Evolutionary conservation across 169 alveolate species (phyloP).

Genomic region (Eimeria necatrix): DNA sequence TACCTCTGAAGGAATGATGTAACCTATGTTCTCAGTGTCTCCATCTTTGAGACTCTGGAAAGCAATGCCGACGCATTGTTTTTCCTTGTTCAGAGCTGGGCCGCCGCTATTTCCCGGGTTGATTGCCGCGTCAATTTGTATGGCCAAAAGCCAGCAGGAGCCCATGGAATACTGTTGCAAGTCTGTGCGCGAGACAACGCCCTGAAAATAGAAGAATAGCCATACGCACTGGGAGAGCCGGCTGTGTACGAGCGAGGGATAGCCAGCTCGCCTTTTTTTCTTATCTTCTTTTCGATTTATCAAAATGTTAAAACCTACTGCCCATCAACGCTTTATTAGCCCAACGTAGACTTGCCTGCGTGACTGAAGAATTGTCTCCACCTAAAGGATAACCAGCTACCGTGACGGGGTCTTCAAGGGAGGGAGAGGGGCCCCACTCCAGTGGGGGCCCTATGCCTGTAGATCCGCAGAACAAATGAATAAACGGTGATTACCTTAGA

Average conservation of each 20-base stretch:
- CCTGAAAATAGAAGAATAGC: background rate
- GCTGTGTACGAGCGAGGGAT: too few relatives aligned
- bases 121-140: conserved; percentile 86
- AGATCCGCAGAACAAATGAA: background rate
- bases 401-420: conserved; percentile 82
- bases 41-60: conserved; percentile 84
- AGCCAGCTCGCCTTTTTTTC: too few relatives aligned
- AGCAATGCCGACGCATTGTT: conserved; percentile 86
- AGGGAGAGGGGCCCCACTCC: conserved; percentile 80
- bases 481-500: background rate
- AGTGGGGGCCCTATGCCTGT: conserved; percentile 80
- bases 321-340: too few relatives aligned
- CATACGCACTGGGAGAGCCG: background rate
- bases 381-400: conserved; percentile 83
- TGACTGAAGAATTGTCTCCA: conserved; percentile 84
- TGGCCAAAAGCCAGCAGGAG: conserved; percentile 83
- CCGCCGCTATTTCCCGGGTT: conserved; percentile 91
- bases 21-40: conserved; percentile 86
- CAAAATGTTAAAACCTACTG: too few relatives aligned
- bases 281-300: too few relatives aligned
- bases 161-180: conserved; percentile 83
- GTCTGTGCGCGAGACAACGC: conserved; percentile 74
- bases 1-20: conserved; percentile 82
- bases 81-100: conserved; percentile 83
- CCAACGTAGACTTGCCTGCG: conserved; percentile 61